phyloP scores from a whole-genome alignment of 352 stramenopile genomes.

The Thraustotheca clavata region DNA sequence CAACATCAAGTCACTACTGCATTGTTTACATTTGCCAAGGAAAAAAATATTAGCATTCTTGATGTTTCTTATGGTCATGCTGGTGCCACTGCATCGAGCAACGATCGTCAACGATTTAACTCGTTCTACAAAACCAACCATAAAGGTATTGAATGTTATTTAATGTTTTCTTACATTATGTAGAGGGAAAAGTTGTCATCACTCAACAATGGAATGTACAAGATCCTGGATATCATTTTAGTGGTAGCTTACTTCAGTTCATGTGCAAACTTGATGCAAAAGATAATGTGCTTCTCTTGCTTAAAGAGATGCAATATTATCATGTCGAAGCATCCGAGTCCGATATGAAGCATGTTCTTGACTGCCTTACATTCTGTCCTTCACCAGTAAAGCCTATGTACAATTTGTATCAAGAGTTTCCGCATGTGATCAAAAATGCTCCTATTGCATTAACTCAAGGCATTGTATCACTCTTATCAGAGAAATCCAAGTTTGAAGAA shows the following conservation, averaged over 20 bases:
- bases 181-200: not conserved
- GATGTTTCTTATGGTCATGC: slow-evolving; percentile 16
- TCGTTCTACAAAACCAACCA: slow-evolving; percentile 5
- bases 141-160: not conserved
- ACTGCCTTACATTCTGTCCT: not conserved
- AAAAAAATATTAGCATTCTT: not conserved
- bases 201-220: not conserved
- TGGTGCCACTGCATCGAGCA: not conserved
- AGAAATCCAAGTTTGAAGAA: not conserved
- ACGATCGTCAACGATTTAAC: not conserved
- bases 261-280: not conserved
- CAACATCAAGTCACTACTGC: not conserved
- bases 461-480: not conserved
- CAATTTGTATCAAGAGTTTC: slow-evolving; percentile 9
- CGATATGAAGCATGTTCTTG: not conserved
- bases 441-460: not conserved
- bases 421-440: slow-evolving; percentile 14
- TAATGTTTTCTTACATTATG: not conserved
- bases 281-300: not conserved
- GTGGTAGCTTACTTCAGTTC: slow-evolving; percentile 12
- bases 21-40: not conserved
- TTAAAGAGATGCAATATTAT: slow-evolving; percentile 21
- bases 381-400: not conserved
- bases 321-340: not conserved
- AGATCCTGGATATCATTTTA: slow-evolving; percentile 8